phyloP scores from a whole-genome alignment of 768 basidiomycete genomes.

The Cyclocybe aegerita region DNA sequence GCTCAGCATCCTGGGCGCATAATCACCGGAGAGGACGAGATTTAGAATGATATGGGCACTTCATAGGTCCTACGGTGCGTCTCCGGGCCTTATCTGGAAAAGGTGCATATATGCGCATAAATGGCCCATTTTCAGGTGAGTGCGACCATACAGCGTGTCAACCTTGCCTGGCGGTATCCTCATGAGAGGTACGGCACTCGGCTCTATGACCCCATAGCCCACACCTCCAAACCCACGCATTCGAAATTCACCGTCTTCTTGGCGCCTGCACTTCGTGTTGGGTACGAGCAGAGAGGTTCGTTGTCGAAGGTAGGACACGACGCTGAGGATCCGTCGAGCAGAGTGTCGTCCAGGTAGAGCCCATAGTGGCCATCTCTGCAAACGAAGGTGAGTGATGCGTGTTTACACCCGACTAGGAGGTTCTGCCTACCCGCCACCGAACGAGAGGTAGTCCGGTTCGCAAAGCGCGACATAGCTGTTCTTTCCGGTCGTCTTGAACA shows the following conservation, averaged over 20 bases:
- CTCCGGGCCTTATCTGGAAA: too few species aligned
- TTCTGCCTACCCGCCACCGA: conserved; percentile 83
- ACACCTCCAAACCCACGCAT: conserved; percentile 90
- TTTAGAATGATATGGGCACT: too few species aligned
- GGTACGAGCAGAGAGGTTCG: conserved; percentile 63
- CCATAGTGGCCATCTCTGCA: conserved; percentile 84
- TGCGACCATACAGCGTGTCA: too few species aligned
- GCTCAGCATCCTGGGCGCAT: too few species aligned
- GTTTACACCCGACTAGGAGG: neutral
- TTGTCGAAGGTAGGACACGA: conserved; percentile 87
- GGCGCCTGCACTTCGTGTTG: conserved; percentile 22
- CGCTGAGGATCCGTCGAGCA: conserved; percentile 83
- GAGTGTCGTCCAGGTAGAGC: conserved; percentile 79
- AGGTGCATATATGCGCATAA: too few species aligned
- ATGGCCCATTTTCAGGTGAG: too few species aligned
- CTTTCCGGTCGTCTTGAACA: conserved; percentile 82
- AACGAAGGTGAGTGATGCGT: neutral
- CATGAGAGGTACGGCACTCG: too few species aligned
- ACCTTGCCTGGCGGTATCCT: too few species aligned
- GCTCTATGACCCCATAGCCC: conserved; percentile 61
- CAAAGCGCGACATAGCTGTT: conserved; percentile 92
- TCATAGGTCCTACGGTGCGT: too few species aligned
- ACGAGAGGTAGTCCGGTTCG: conserved; percentile 76
- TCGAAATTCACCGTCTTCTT: conserved; percentile 67
- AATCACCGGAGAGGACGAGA: too few species aligned